Evolutionary conservation across 257 asterid species (phyloP), one percentile per base, ranked within the genome.

Genomic region (Solanum paucissectum): DNA sequence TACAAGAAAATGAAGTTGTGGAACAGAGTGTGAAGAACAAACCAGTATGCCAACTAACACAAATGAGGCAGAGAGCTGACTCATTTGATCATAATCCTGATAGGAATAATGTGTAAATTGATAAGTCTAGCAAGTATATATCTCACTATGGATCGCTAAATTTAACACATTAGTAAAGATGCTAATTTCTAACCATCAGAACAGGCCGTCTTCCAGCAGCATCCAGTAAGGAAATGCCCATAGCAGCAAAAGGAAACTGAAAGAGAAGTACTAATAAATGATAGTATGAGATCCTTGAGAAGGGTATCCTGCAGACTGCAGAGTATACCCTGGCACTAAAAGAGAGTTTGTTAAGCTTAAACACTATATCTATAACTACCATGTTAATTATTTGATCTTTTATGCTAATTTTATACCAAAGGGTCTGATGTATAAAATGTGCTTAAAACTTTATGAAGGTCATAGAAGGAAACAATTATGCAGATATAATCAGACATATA

Each of bases 181-280:
- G 20, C 33, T 62, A 29, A 7, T 36, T 49, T 88, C 87, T 49
- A 40, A 90, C 92, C 92, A 90, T 88, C 85, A 90, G 79, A 87
- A 90, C 71, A 3, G 91, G 84, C 21, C 91, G 89, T 58, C 91
- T 88, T 27, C 91, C 92, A 49, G 83, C 44, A 72, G 83, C 86
- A 79, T 88, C 92, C 82, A 90, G 83, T 33, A 90, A 58, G 10
- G 85, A 83, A 44, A 89, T 83, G 72, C 92, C 86, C 55, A 85
- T 55, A 55, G 86, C 66, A 69, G 91, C 88, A 64, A 86, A 83
- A 4, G 92, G 92, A 69, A 90, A 87, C 92, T 90, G 91, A 34
- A 84, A 88, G 27, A 36, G 25, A 71, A 25, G 42, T 23, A 75
- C 2, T 2, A 34, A 75, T 46, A 0, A 42, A 14, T 14, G 20